Evolutionary conservation across 2,329 filamentous ascomycete genomes (phyloP), one percentile per base, ranked within the genome.

Genomic region (Cordyceps cicadae): DNA sequence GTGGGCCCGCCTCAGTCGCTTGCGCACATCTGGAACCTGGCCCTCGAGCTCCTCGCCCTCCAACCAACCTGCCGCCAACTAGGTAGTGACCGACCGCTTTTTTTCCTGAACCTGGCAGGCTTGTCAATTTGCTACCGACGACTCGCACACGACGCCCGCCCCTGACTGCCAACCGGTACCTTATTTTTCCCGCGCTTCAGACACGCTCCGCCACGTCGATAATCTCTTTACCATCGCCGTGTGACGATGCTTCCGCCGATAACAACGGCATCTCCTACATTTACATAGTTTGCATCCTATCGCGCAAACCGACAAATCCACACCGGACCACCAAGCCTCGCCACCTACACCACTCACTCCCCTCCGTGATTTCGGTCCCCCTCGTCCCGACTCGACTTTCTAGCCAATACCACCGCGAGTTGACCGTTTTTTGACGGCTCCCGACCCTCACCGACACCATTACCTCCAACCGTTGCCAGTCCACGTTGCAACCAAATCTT

Each of bases 101-200:
- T 51, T 52, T 59, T 34, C 29, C 41, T 21, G 17, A 57, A 26
- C 45, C 55, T 43, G 45, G 34, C 21, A 15, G 55, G 43, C 55
- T 45, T 19, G 56, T 45, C 56, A 52, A 59, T 50, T 45, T 59
- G 56, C 56, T 59, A 57, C 45, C 29, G 46, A 59, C 56, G 24
- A 59, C 24, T 59, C n/a, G 41, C 45, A 34, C 56, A 59, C 34
- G 46, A 59, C 56, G 19, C 37, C 26, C 37, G 48, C 48, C 56
- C 56, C 56, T 59, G 56, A 59, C 24, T 14, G 9, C 34, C 34
- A 3, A 14, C 29, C 6, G 29, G 29, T 29, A 29, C 29, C 29
- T 41, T 51, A 24, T 52, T 21, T 37, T 37, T 32, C 56, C 12
- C 37, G 48, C 48, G 56, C 55, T 29, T 26, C 15, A 29, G 39